phyloP scores from a whole-genome alignment of 1,284 basidiomycete genomes.

The Marasmius sp. region DNA sequence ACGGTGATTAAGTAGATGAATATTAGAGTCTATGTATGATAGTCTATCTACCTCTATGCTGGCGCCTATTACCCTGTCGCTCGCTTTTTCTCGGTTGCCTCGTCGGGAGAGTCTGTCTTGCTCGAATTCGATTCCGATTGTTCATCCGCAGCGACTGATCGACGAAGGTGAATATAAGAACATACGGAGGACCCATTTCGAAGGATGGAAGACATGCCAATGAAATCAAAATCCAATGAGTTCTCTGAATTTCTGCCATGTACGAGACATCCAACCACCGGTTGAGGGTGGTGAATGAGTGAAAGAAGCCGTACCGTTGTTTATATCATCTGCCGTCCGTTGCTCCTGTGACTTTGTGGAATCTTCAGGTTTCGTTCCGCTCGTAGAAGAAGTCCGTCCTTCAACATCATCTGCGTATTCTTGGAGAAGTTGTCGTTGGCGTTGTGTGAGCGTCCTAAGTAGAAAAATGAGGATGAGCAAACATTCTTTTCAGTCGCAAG shows the following conservation, averaged over 20 bases:
- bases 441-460: constrained; percentile 81
- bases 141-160: constrained; percentile 10
- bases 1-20: no score
- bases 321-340: constrained; percentile 32
- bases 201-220: constrained; percentile 38
- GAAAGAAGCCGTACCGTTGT: constrained; percentile 78
- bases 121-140: constrained; percentile 7
- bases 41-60: no score
- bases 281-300: constrained; percentile 50
- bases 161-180: constrained; percentile 12
- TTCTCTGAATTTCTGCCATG: constrained; percentile 64
- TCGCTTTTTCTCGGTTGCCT: constrained; percentile 35
- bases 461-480: constrained; percentile 16
- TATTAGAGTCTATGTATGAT: no score
- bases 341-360: constrained; percentile 20
- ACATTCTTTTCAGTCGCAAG: no score
- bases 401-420: constrained; percentile 93
- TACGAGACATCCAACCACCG: constrained; percentile 68
- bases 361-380: constrained; percentile 22
- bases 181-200: constrained; percentile 1
- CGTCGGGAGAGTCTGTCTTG: constrained; percentile 16
- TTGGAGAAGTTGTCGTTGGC: constrained; percentile 87
- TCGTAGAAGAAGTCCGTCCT: constrained; percentile 44
- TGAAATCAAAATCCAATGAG: constrained; percentile 69
- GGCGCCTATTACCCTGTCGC: constrained; percentile 37